Percentiles rank a stretch among this genome's conserved stretches.
These are phyloP conservation scores for Cryptococcus depauperatus DNA, from an alignment of 1,284 basidiomycete species.

Conservation along the genomic window DNA sequence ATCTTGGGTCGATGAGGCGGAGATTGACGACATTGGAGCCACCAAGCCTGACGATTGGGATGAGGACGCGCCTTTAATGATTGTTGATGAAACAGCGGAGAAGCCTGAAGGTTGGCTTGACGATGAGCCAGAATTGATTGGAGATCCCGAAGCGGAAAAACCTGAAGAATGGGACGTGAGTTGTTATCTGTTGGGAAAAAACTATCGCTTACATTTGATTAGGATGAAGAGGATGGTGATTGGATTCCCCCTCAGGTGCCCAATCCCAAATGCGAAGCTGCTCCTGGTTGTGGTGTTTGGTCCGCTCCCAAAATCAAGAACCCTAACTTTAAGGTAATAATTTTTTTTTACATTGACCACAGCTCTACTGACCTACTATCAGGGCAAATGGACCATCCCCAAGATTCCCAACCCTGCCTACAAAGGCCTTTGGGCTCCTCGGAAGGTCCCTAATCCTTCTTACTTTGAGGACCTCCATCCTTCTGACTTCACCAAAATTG, in stretches of 20 bases:
- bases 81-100: slow-evolving; percentile 73
- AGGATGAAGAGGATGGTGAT: slow-evolving; percentile 93
- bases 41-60: slow-evolving; percentile 94
- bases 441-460: slow-evolving; percentile 83
- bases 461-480: slow-evolving; percentile 86
- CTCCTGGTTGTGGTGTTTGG: slow-evolving; percentile 91
- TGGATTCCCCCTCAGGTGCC: slow-evolving; percentile 84
- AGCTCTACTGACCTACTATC: slow-evolving; percentile 11
- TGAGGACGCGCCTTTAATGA: slow-evolving; percentile 84
- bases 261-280: slow-evolving; percentile 84
- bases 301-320: slow-evolving; percentile 78
- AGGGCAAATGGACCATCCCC: slow-evolving; percentile 90
- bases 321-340: slow-evolving; percentile 64
- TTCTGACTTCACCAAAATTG: slow-evolving; percentile 78
- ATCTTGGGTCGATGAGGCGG: slow-evolving; percentile 86
- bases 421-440: slow-evolving; percentile 91
- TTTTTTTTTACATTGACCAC: neutral
- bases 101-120: slow-evolving; percentile 96
- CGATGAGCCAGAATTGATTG: slow-evolving; percentile 69
- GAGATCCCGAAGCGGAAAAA: slow-evolving; percentile 91
- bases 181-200: slow-evolving; percentile 1
- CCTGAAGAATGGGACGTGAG: slow-evolving; percentile 91
- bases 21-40: slow-evolving; percentile 77
- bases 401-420: slow-evolving; percentile 94
- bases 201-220: neutral